phyloP scores from a whole-genome alignment of 257 asterid species.

The Echium plantagineum region DNA sequence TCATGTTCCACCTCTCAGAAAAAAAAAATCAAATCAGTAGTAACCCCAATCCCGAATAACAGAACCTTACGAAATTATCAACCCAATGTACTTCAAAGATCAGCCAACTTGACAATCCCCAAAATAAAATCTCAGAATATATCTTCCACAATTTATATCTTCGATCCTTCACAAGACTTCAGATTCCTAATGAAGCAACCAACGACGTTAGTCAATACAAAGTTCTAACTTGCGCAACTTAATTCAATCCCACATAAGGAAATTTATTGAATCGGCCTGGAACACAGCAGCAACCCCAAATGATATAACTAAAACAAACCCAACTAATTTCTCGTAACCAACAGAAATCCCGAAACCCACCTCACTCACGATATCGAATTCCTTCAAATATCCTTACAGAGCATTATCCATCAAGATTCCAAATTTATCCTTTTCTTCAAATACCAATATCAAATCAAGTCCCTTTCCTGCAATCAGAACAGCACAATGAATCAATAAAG shows the following conservation, averaged over 20 bases:
- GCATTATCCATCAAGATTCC: conserved; percentile 4
- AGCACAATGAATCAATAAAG: background rate
- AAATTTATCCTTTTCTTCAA: conserved; percentile 8
- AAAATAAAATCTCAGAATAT: background rate
- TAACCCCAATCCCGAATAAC: background rate
- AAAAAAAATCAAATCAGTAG: conserved; percentile 7
- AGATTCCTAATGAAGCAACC: conserved; percentile 3
- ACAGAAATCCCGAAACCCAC: background rate
- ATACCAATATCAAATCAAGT: conserved; percentile 7
- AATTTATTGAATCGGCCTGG: conserved; percentile 3
- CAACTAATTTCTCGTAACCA: conserved; percentile 5
- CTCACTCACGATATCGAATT: background rate
- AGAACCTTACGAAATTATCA: background rate
- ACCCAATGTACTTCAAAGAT: background rate
- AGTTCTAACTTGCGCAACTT: background rate
- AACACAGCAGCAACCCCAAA: conserved; percentile 7
- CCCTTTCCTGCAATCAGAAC: conserved; percentile 10
- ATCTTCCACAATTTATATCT: background rate
- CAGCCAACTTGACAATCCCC: background rate
- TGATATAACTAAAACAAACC: background rate
- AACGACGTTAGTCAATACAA: conserved; percentile 1
- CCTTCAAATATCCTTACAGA: background rate
- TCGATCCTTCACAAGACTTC: background rate
- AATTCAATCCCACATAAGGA: background rate
- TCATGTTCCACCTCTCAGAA: conserved; percentile 28